phyloP scores from a whole-genome alignment of 2,329 filamentous ascomycete species.

The Trichoderma sp. region DNA sequence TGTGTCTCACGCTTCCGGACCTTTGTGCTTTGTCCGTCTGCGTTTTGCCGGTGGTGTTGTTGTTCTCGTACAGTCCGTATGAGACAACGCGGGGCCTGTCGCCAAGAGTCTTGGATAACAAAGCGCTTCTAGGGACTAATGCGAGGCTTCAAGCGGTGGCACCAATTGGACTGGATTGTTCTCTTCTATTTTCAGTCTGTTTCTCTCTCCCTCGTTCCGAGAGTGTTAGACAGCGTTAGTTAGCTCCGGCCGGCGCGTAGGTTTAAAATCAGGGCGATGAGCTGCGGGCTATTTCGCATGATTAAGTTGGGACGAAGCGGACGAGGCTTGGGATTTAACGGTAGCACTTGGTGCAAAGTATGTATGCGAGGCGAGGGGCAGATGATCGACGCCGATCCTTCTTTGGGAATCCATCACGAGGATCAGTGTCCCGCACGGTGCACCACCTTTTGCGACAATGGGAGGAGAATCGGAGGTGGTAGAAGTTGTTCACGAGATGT shows the following conservation, averaged over 20 bases:
- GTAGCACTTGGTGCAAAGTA: not conserved
- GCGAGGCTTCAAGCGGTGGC: constrained; percentile 4
- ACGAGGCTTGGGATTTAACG: not conserved
- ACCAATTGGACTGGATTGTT: not conserved
- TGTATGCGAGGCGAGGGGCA: not conserved
- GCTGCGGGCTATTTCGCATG: constrained; percentile 1
- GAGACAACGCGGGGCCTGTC: constrained; percentile 2
- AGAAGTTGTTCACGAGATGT: not conserved
- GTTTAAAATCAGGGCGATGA: not conserved
- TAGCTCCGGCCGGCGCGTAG: constrained; percentile 8
- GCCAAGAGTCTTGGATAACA: not conserved
- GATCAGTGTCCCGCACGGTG: not conserved
- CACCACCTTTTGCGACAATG: not conserved
- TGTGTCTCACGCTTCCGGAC: not conserved
- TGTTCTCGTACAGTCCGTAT: not conserved
- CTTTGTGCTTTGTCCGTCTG: not conserved
- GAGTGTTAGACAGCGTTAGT: not conserved
- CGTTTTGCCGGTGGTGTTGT: not conserved
- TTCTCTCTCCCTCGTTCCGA: constrained; percentile 5
- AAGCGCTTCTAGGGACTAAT: not conserved
- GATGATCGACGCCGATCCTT: constrained; percentile 4
- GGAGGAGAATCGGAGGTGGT: not conserved
- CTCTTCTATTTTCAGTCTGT: not conserved
- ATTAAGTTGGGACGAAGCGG: not conserved
- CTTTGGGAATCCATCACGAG: constrained; percentile 9